Evolutionary conservation across 2,329 filamentous ascomycete genomes (phyloP).

Genomic region (Chalaropsis thielavioides): DNA sequence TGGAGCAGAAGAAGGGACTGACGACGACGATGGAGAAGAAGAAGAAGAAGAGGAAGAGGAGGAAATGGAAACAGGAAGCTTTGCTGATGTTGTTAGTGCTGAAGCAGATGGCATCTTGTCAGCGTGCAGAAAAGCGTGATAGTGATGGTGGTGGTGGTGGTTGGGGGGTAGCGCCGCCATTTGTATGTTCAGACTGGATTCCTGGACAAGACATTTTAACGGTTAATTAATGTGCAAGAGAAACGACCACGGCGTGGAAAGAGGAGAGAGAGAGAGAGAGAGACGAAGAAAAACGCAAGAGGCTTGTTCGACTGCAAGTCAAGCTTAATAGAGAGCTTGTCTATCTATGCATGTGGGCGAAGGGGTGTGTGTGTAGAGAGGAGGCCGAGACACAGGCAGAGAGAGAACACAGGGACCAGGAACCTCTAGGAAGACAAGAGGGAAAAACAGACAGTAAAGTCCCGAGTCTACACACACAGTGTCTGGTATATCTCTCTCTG

Average conservation of each 20-base stretch:
- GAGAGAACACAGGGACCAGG: not conserved
- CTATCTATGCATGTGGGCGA: not conserved
- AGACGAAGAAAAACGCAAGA: not conserved
- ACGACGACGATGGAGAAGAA: no score
- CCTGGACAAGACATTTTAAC: slow-evolving; percentile 5
- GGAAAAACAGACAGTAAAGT: not conserved
- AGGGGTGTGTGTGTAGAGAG: not conserved
- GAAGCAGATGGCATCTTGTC: slow-evolving; percentile 19
- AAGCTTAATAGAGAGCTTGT: not conserved
- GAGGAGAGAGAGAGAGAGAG: not conserved
- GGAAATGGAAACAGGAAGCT: slow-evolving; percentile 29
- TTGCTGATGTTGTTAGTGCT: slow-evolving; percentile 31
- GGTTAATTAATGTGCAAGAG: slow-evolving; percentile 2
- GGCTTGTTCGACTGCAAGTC: not conserved
- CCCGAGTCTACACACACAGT: not conserved
- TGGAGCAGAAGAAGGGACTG: no score
- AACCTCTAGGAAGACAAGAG: not conserved
- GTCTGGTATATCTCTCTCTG: not conserved
- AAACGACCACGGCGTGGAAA: not conserved
- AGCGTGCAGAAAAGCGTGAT: slow-evolving; percentile 37
- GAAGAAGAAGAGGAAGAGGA: no score
- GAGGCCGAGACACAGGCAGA: not conserved
- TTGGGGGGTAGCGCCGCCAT: slow-evolving; percentile 54
- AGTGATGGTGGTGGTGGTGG: slow-evolving; percentile 27
- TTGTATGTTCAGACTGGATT: slow-evolving; percentile 33